A percentile compares a stretch with the other conserved stretches of the same genome.
Evolutionary conservation across 2,329 filamentous ascomycete genomes (phyloP).

Genomic region (Rutstroemia sp.): DNA sequence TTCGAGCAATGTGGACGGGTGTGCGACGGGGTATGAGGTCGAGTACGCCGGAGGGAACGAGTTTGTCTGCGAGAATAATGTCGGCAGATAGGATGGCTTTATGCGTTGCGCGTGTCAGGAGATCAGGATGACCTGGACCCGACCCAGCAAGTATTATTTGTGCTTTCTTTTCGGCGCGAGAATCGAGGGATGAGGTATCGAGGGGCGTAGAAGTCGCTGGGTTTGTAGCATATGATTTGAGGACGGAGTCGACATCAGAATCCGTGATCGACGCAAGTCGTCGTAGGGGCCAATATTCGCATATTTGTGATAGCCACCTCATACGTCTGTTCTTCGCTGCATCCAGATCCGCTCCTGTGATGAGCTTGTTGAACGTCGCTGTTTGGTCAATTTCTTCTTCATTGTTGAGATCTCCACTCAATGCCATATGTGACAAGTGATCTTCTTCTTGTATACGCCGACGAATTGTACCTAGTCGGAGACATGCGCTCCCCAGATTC

Average conservation of each 20-base stretch:
- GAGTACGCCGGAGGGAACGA: constrained; percentile 76
- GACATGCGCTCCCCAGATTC: constrained; percentile 69
- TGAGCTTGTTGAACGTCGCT: constrained; percentile 75
- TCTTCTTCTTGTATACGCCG: constrained; percentile 69
- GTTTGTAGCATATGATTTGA: constrained; percentile 58
- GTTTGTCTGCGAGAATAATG: constrained; percentile 77
- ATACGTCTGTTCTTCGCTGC: constrained; percentile 74
- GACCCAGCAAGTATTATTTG: constrained; percentile 84
- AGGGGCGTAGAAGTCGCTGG: constrained; percentile 25
- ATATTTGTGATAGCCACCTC: constrained; percentile 91
- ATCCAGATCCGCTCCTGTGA: constrained; percentile 65
- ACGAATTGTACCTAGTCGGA: constrained; percentile 66
- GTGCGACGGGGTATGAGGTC: constrained; percentile 87
- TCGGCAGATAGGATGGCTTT: constrained; percentile 69
- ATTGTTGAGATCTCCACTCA: constrained; percentile 27
- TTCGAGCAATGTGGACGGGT: constrained; percentile 84
- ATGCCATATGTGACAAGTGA: constrained; percentile 33
- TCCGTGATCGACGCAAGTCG: constrained; percentile 74
- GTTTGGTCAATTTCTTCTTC: constrained; percentile 63
- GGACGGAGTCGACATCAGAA: constrained; percentile 66
- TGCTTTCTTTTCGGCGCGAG: constrained; percentile 39
- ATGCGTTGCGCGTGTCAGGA: constrained; percentile 77
- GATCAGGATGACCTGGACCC: constrained; percentile 85
- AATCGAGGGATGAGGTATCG: constrained; percentile 27
- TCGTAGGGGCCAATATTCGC: constrained; percentile 94